Percentiles rank a stretch among this genome's conserved stretches.
Conservation (phyloP, 164 flowering plant species). For the Brasenia schreberi region DNA sequence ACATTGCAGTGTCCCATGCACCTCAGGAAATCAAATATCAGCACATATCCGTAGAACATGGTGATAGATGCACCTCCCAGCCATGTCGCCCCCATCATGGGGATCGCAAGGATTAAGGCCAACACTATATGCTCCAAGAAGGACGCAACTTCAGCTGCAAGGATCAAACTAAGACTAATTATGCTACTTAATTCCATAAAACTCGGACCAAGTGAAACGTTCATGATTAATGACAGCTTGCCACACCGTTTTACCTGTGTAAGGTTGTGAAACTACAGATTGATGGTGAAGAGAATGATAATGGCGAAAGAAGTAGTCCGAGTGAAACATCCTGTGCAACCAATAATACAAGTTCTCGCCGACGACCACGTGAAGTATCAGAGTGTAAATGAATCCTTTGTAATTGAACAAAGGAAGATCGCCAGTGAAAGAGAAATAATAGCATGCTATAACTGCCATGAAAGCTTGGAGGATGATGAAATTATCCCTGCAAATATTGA, state of each 20-base stretch:
- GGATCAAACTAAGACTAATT: not conserved
- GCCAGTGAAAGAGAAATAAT: constrained; percentile 16
- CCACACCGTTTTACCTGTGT: constrained; percentile 33
- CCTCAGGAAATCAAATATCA: constrained; percentile 66
- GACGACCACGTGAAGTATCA: constrained; percentile 47
- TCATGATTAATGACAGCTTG: too few species aligned
- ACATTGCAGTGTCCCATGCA: constrained; percentile 69
- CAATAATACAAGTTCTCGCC: constrained; percentile 79
- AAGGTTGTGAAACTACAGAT: constrained; percentile 46
- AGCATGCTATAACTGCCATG: constrained; percentile 31
- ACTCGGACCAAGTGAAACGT: too few species aligned
- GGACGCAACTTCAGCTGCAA: constrained; percentile 71
- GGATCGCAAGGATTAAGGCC: constrained; percentile 34
- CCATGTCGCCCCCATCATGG: constrained; percentile 36
- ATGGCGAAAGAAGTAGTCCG: constrained; percentile 22
- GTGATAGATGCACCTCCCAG: constrained; percentile 50
- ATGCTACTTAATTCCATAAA: too few species aligned
- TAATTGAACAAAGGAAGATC: constrained; percentile 48
- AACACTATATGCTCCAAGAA: constrained; percentile 57
- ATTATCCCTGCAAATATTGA: constrained; percentile 53
- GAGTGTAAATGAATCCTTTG: constrained; percentile 32
- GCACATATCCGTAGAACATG: constrained; percentile 36
- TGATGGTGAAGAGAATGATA: constrained; percentile 80
- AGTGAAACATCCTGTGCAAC: constrained; percentile 44
- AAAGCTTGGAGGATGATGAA: constrained; percentile 62